Evolutionary conservation across 2,329 filamentous ascomycete genomes (phyloP), one percentile per base, ranked within the genome.

Genomic region (Botrytis cinerea): DNA sequence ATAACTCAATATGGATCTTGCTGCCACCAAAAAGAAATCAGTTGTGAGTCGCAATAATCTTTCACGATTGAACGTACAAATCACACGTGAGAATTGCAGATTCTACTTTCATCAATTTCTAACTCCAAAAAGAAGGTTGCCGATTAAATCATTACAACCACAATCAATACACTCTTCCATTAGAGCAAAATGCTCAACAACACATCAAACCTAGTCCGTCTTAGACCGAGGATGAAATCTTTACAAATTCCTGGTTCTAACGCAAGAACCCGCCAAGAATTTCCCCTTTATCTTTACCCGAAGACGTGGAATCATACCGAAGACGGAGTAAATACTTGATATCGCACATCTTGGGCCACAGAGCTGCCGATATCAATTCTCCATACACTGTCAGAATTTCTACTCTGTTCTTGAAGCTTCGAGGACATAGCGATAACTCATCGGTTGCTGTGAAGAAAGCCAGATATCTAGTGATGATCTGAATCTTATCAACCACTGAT

Each of bases 351-450:
- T 54, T 88, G 89, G 7, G 88, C 86, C 0, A 85, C 89, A 0
- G 89, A 89, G 0, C 81, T 90, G 0, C 89, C 89, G 0, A 91
- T 91, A 70, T 86, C 86, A 0, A 87, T 61, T n/a, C 7, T 40
- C 10, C 59, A 40, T 40, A 61, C 22, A 48, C 2, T 10, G 8
- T 25, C 22, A 61, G 7, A 10, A 22, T 7, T 40, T 18, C 35
- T 61, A n/a, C 22, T 61, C 20, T 61, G 22, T 40, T n/a, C 22
- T 61, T 12, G 59, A 61, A 22, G 12, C 22, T 25, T n/a, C 14
- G 59, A 40, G 22, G 12, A 61, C 5, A n/a, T 61, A 40, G 22
- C 22, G 22, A 12, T 35, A 61, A 22, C 6, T 61, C 60, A 20
- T 62, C 25, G 25, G 28, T 32, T 35, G 63, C 46, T 38, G n/a